Percentiles rank a stretch among this genome's conserved stretches.
Conservation (phyloP, 1,284 basidiomycete species). For the Leccinum griseonigrum region DNA sequence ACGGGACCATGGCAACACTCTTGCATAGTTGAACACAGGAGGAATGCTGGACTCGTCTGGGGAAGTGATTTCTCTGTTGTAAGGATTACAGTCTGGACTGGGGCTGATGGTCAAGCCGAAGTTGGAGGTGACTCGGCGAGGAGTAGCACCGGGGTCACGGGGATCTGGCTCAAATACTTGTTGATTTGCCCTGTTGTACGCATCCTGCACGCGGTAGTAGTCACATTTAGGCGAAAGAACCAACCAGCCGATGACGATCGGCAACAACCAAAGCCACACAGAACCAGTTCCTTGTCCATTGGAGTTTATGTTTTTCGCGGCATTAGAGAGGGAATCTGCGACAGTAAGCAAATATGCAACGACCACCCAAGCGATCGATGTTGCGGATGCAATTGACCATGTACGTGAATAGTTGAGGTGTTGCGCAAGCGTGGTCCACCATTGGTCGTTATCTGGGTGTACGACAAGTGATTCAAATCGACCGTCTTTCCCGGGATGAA, state of each 20-base stretch:
- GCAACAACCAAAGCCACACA: constrained; percentile 42
- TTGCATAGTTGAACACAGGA: constrained; percentile 33
- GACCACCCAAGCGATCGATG: constrained; percentile 41
- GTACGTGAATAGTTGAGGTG: constrained; percentile 27
- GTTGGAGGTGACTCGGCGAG: constrained; percentile 8
- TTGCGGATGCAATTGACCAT: constrained; percentile 41
- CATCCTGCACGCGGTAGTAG: constrained; percentile 28
- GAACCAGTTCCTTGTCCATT: constrained; percentile 39
- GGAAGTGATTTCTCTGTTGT: constrained; percentile 4
- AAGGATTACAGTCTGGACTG: constrained; percentile 3
- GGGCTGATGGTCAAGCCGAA: constrained; percentile 22
- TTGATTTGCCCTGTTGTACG: constrained; percentile 33
- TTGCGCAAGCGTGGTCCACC: constrained; percentile 26
- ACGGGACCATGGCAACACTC: constrained; percentile 26
- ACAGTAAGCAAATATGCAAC: constrained; percentile 43
- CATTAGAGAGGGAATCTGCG: constrained; percentile 35
- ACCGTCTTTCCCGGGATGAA: constrained; percentile 20
- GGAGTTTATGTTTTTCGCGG: constrained; percentile 11
- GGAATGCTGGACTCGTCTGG: constrained; percentile 26
- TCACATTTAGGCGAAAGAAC: constrained; percentile 42
- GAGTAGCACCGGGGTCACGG: neutral
- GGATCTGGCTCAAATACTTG: constrained; percentile 3
- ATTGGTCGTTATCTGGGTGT: constrained; percentile 32
- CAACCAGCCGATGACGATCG: constrained; percentile 42
- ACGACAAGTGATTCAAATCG: constrained; percentile 31